These are phyloP conservation scores for Mortierella polycephala DNA, from an alignment of 371 early-diverging fungal species.

Conservation along the genomic window DNA sequence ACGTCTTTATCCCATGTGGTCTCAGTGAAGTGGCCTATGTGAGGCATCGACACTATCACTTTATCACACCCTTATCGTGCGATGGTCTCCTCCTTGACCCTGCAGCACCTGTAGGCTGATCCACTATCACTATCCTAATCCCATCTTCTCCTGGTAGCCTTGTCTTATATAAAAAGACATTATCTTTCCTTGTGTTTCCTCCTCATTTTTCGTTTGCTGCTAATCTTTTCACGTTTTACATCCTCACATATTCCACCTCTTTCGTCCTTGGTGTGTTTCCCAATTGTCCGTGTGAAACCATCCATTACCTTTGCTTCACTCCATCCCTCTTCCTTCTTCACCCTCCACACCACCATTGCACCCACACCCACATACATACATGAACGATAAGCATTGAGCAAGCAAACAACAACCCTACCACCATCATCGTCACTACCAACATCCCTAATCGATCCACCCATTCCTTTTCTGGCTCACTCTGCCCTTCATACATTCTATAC, in stretches of 20 bases:
- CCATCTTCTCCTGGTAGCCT: conserved; percentile 10
- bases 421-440: too few relatives aligned
- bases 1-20: too few relatives aligned
- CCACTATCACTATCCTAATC: background rate
- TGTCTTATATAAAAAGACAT: conserved; percentile 32
- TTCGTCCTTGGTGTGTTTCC: background rate
- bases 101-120: background rate
- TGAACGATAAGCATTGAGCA: background rate
- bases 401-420: too few relatives aligned
- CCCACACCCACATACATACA: background rate
- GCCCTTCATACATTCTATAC: background rate
- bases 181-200: conserved; percentile 56
- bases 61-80: background rate
- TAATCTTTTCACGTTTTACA: conserved; percentile 49
- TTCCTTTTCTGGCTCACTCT: too few relatives aligned
- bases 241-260: background rate
- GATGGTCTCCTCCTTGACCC: background rate
- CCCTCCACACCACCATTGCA: conserved; percentile 15
- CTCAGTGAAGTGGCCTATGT: too few relatives aligned
- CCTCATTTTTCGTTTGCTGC: background rate
- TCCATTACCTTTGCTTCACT: background rate
- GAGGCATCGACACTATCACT: background rate
- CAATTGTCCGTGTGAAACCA: background rate
- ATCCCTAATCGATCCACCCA: too few relatives aligned
- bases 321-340: conserved; percentile 2